Evolutionary conservation across 2,329 filamentous ascomycete species (phyloP), one percentile per base, ranked within the genome.

Genomic region (Scytalidium lignicola): DNA sequence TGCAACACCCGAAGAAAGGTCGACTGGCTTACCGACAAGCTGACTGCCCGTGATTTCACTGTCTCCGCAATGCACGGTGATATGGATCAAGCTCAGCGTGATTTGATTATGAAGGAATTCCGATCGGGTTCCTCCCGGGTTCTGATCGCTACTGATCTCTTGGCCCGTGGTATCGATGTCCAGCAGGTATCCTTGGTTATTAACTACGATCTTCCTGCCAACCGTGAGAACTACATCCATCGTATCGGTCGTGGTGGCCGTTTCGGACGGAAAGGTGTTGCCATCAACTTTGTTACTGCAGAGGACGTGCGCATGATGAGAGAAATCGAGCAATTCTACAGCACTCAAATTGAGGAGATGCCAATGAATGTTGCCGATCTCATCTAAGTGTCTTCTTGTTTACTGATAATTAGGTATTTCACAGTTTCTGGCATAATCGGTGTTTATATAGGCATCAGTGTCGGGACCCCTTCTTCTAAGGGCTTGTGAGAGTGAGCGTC

Each of bases 81-180:
- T 70, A 99, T 99, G 93, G 90, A 96, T 74, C 91, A 96, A 79
- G 78, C 76, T 66, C 90, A 97, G 81, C 91, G 93, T 83, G 93
- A 97, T 74, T 81, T 95, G 69, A 99, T 99, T 74, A 99, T 99
- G 93, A 96, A 99, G 85, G 93, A 99, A 80, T 99, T 99, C 88
- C 90, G 93, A 67, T 96, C 91, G 62, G 93, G 93, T 61, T 96
- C 91, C 70, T 96, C 91, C 59, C 91, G 93, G 86, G 93, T 99
- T 62, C 81, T 99, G 67, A 99, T 99, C 68, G 90, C 93, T 73
- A 99, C 93, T 59, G 93, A 99, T 70, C 83, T 99, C 58, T 81
- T 96, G 71, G 93, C 93, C 70, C 92, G 93, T 87, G 93, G 93
- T 86, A 99, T 99, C 75, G 93, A 99, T 74, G 93, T 99, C 67